Percentiles rank a stretch among this genome's conserved stretches.
These are phyloP conservation scores for Candida coquimbonensis DNA, from an alignment of 805 yeast genomes.

Conservation along the genomic window DNA sequence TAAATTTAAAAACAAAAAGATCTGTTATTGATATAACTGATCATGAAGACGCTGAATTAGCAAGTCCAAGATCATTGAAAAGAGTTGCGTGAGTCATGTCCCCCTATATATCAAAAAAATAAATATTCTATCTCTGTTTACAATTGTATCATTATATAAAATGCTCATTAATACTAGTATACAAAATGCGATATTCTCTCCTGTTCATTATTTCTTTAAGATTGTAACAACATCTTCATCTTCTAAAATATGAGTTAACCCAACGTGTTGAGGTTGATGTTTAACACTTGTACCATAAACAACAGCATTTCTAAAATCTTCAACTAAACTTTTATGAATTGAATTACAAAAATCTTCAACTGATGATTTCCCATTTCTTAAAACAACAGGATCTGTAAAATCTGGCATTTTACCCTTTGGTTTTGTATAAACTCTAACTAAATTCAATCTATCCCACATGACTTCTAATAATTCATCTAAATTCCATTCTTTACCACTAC, in stretches of 20 bases:
- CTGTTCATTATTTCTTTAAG: constrained; percentile 49
- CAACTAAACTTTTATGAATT: constrained; percentile 90
- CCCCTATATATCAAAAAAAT: no score
- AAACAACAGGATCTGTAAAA: constrained; percentile 89
- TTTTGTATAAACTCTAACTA: constrained; percentile 94
- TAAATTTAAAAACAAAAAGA: constrained; percentile 16
- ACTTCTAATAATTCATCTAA: constrained; percentile 86
- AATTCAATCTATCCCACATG: constrained; percentile 90
- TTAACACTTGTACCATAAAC: constrained; percentile 93
- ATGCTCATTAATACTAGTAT: background rate
- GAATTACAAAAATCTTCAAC: constrained; percentile 96
- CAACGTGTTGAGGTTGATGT: constrained; percentile 97
- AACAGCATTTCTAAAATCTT: constrained; percentile 86
- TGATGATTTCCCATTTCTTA: constrained; percentile 72
- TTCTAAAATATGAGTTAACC: constrained; percentile 71
- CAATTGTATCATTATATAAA: background rate
- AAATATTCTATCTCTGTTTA: no score
- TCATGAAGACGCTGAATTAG: constrained; percentile 18
- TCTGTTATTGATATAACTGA: constrained; percentile 19
- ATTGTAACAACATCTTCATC: constrained; percentile 98
- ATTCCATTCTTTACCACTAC: constrained; percentile 96
- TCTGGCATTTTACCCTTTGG: constrained; percentile 95
- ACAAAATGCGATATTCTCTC: background rate
- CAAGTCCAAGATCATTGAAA: constrained; percentile 20
- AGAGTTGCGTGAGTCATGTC: constrained; percentile 13